A percentile compares a stretch with the other conserved stretches of the same genome.
Conservation (phyloP, 495 filamentous ascomycete species). For the Penicillium longicatenatum region DNA sequence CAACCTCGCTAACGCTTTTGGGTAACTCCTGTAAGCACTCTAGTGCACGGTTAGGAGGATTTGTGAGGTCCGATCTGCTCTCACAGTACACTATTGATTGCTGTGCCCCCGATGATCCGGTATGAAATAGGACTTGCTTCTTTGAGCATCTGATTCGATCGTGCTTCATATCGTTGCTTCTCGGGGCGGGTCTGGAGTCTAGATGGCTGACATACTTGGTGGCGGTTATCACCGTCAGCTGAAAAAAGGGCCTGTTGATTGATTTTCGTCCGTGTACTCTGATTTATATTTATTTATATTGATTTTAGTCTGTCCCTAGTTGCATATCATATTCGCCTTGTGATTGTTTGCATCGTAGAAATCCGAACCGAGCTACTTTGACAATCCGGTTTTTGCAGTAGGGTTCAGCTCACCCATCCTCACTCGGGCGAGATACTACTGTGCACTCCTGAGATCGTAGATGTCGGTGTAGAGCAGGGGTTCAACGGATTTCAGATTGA, state of each 20-base stretch:
- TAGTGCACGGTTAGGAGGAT: neutral
- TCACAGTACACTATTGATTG: neutral
- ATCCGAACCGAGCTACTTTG: neutral
- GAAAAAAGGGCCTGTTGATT: neutral
- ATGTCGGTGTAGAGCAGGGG: neutral
- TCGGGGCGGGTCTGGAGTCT: neutral
- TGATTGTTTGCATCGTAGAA: neutral
- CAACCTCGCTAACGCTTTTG: neutral
- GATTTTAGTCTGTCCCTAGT: neutral
- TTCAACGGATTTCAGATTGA: neutral
- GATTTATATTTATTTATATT: neutral
- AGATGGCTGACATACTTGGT: constrained; percentile 4
- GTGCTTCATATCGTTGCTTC: neutral
- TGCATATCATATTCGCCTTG: neutral
- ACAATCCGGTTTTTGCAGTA: neutral
- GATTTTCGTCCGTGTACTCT: neutral
- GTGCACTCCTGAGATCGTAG: too few relatives aligned
- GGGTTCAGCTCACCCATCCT: neutral
- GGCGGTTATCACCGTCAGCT: constrained; percentile 7
- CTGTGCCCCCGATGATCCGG: neutral
- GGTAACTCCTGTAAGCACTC: neutral
- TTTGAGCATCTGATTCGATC: neutral
- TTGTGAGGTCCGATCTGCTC: neutral
- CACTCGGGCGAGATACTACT: too few relatives aligned
- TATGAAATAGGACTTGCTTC: neutral